Conservation (phyloP, 192 early-diverging fungal genomes). For the Obelidium mucronatum region DNA sequence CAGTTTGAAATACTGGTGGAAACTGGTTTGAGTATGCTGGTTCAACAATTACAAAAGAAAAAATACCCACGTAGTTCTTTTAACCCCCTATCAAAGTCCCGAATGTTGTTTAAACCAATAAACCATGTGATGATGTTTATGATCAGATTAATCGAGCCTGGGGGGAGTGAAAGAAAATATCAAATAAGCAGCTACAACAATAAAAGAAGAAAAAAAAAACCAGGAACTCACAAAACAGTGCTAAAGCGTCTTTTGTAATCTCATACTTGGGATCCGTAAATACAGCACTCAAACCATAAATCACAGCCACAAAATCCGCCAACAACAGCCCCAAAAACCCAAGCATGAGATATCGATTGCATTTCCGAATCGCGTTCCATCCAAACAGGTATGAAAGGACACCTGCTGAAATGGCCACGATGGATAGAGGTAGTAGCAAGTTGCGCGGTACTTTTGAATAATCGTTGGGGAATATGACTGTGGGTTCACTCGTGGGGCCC, state of each 20-base stretch:
- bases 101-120: slow-evolving; percentile 14
- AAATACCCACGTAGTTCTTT: slow-evolving; percentile 16
- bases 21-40: no score
- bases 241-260: slow-evolving; percentile 13
- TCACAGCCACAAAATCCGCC: slow-evolving; percentile 15
- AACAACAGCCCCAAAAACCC: slow-evolving; percentile 11
- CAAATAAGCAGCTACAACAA: no score
- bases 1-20: neutral
- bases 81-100: slow-evolving; percentile 15
- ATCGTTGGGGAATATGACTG: neutral
- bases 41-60: no score
- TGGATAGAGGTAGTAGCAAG: slow-evolving; percentile 10
- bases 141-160: slow-evolving; percentile 14
- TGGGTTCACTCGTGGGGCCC: neutral
- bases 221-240: slow-evolving; percentile 33
- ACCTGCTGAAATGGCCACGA: neutral
- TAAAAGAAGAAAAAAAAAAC: neutral
- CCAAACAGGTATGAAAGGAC: slow-evolving; percentile 16
- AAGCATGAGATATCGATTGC: slow-evolving; percentile 7
- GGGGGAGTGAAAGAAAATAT: neutral
- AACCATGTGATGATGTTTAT: slow-evolving; percentile 26
- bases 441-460: neutral
- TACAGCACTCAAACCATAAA: slow-evolving; percentile 18
- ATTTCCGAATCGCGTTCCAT: slow-evolving; percentile 27
- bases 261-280: slow-evolving; percentile 21